Base-by-base conservation (phyloP, 2,329 filamentous ascomycete genomes). In the Ophiocordyceps sinensis region DNA sequence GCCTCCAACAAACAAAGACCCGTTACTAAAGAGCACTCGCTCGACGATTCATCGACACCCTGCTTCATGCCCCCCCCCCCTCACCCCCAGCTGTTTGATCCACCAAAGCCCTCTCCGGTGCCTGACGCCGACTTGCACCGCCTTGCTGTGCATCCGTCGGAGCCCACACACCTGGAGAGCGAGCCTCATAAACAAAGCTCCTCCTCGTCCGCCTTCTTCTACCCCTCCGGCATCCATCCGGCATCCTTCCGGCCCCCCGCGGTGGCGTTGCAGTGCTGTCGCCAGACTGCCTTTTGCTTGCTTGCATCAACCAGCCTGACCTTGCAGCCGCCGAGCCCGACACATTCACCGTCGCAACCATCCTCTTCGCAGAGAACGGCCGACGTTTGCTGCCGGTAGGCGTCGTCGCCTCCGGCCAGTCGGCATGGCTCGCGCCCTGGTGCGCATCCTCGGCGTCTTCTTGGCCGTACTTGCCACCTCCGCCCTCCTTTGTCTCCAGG, bases 391-490 rank as follows among this genome's bases (percentile, higher is more conserved):
- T 17, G 42, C 39, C 42, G 42, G 38, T 26, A 28, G 42, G 42
- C 38, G 38, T 38, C 38, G 28, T 28, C 38, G 32, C 40, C 34
- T 39, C 36, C 32, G 28, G 15, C 37, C 19, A 28, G n/a, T 30
- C 31, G 37, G 21, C 36, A 50, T 50, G 48, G 41, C 38, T 36
- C 43, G 42, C 41, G 34, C 38, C 12, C n/a, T 28, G 14, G 21
- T 41, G 6, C 30, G 44, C 30, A 40, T 43, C 28, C n/a, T 39
- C 19, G 21, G 39, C 38, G 49, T 48, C 38, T 41, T 43, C 17
- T 31, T 49, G 28, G 45, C 49, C 39, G 41, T 49, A n/a, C 17
- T 50, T 12, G 43, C 47, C 21, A 52, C 51, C 15, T 37, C 37
- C 12, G 39, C 43, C 3, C 42, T 42, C 35, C 39, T 53, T 21